phyloP scores from a whole-genome alignment of 2,329 filamentous ascomycete species.

The Fusarium sp. region DNA sequence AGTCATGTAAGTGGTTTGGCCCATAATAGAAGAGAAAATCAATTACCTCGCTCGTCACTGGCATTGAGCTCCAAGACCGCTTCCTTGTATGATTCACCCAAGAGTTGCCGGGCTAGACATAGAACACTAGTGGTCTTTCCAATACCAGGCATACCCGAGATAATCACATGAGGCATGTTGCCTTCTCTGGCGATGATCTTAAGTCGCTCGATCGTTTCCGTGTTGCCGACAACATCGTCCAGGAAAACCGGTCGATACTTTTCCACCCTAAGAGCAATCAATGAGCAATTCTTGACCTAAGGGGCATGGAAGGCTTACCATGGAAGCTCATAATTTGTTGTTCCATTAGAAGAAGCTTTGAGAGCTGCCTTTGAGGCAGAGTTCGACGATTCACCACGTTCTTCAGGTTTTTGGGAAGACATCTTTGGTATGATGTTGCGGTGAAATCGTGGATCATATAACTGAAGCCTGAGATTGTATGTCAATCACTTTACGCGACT shows the following conservation, averaged over 20 bases:
- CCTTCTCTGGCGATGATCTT: slow-evolving; percentile 99
- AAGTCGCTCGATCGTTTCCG: slow-evolving; percentile 94
- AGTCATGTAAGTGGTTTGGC: neutral
- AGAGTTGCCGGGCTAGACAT: slow-evolving; percentile 89
- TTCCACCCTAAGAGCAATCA: slow-evolving; percentile 79
- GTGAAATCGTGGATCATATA: slow-evolving; percentile 24
- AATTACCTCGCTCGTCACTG: slow-evolving; percentile 86
- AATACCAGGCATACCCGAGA: slow-evolving; percentile 99
- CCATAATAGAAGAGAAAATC: fast-evolving
- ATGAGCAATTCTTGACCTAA: slow-evolving; percentile 28
- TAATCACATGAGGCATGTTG: slow-evolving; percentile 99
- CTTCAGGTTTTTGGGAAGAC: slow-evolving; percentile 63
- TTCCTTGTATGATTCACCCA: slow-evolving; percentile 96
- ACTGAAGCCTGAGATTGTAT: slow-evolving; percentile 37
- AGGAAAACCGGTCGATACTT: slow-evolving; percentile 97
- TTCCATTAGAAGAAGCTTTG: slow-evolving; percentile 62
- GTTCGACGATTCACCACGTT: slow-evolving; percentile 71
- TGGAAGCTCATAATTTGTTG: slow-evolving; percentile 78
- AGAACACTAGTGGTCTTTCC: slow-evolving; percentile 97
- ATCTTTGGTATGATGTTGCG: slow-evolving; percentile 51
- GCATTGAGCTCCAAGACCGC: slow-evolving; percentile 97
- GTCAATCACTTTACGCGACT: slow-evolving; percentile 55
- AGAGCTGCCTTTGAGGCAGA: slow-evolving; percentile 69
- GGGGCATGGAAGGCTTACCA: slow-evolving; percentile 65
- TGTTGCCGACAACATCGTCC: slow-evolving; percentile 97